These are phyloP conservation scores for Aureobasidium sp. DNA, from an alignment of 2,329 filamentous ascomycete species.

Conservation along the genomic window DNA sequence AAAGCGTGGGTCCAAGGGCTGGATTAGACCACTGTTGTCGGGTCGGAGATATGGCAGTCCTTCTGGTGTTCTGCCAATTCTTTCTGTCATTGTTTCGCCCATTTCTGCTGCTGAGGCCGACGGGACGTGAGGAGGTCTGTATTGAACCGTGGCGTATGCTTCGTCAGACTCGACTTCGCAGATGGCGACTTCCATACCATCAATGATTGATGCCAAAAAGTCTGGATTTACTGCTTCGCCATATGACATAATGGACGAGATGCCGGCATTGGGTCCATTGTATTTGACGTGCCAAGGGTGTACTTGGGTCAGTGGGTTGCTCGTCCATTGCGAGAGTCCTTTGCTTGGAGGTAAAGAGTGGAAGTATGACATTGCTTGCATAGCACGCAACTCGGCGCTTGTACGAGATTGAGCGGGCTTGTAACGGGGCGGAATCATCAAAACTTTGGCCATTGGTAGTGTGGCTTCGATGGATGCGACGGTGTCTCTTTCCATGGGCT, in stretches of 20 bases:
- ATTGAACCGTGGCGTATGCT: background rate
- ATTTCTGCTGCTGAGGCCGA: background rate
- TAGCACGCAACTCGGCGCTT: slow-evolving; percentile 58
- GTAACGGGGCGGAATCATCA: slow-evolving; percentile 52
- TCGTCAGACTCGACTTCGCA: slow-evolving; percentile 50
- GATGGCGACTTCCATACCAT: slow-evolving; percentile 63
- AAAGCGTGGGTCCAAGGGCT: slow-evolving; percentile 50
- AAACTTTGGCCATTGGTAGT: slow-evolving; percentile 37
- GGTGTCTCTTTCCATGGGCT: slow-evolving; percentile 32
- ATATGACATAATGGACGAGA: slow-evolving; percentile 62
- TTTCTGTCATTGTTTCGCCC: slow-evolving; percentile 19
- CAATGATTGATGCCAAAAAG: slow-evolving; percentile 57
- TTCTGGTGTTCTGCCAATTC: slow-evolving; percentile 40
- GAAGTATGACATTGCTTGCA: slow-evolving; percentile 78
- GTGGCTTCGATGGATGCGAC: slow-evolving; percentile 43
- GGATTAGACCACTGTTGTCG: slow-evolving; percentile 39
- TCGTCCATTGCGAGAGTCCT: slow-evolving; percentile 39
- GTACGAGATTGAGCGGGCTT: slow-evolving; percentile 52
- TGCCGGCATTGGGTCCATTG: slow-evolving; percentile 41
- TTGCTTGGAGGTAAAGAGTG: slow-evolving; percentile 38
- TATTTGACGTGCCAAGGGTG: slow-evolving; percentile 60
- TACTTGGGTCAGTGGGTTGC: slow-evolving; percentile 48
- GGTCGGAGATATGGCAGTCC: slow-evolving; percentile 58
- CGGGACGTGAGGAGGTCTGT: background rate
- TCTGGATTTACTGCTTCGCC: slow-evolving; percentile 55